A percentile compares a stretch with the other conserved stretches of the same genome.
These are phyloP conservation scores for Pestalotiopsis sp. DNA, from an alignment of 2,329 filamentous ascomycete genomes.

Conservation along the genomic window DNA sequence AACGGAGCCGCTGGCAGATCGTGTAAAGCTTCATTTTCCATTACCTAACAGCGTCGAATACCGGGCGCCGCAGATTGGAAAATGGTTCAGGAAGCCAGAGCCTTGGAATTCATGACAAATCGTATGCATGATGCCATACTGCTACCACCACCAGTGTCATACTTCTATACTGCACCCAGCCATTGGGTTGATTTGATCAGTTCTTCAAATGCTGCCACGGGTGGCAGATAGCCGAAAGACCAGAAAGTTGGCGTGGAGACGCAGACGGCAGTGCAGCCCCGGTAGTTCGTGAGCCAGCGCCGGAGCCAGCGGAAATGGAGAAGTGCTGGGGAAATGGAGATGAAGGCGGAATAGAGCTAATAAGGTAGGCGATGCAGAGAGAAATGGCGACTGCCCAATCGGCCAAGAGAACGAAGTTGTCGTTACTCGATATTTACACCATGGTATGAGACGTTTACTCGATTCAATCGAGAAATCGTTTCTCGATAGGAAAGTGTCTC, in stretches of 20 bases:
- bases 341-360: not conserved
- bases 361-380: not conserved
- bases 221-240: not conserved
- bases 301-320: not conserved
- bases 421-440: conserved; percentile 21
- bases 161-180: not conserved
- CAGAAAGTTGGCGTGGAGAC: not conserved
- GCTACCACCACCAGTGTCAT: not conserved
- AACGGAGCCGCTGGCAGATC: not conserved
- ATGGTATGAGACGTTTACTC: conserved; percentile 22
- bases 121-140: not conserved
- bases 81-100: not conserved
- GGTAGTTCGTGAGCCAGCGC: not conserved
- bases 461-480: conserved; percentile 29
- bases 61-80: not conserved
- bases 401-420: conserved; percentile 25
- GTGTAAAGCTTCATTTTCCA: not conserved
- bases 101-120: not conserved
- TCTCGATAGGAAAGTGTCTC: conserved; percentile 24
- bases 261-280: not conserved
- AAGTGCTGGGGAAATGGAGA: not conserved
- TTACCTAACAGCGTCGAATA: not conserved
- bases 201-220: not conserved
- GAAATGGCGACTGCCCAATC: conserved; percentile 19
- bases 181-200: not conserved